Evolutionary conservation across 2,329 filamentous ascomycete genomes (phyloP), one percentile per base, ranked within the genome.

Genomic region (Colletotrichum chrysophilum): DNA sequence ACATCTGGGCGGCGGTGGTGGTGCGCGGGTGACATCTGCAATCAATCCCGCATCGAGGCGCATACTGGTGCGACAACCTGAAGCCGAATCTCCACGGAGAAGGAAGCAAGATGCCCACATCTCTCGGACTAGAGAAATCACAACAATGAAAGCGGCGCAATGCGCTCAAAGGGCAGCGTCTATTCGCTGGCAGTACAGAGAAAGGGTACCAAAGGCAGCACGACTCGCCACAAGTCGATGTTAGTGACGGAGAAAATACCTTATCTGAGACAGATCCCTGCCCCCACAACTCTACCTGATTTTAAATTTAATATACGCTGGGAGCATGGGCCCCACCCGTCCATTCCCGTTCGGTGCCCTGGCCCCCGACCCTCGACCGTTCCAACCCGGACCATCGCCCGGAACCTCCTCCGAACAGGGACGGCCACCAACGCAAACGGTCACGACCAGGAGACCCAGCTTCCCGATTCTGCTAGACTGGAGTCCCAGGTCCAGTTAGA

Each of bases 211-310:
- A 62, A 16, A n/a, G 18, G 34, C 18, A 62, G 32, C n/a, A n/a
- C 48, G 52, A 16, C 28, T 62, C 28, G 26, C n/a, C 58, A 52
- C 28, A n/a, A 24, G 9, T 73, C 36, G 13, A 64, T 62, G 61
- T 43, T 38, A 55, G 16, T 55, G 43, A 70, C 66, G 58, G 66
- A 70, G 66, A 71, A 52, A 71, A 74, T 66, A 71, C 67, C 52
- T 61, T 71, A 74, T 71, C 52, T 55, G 67, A 74, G 67, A 71
- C 72, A 52, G 13, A 62, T 60, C 61, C 34, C 16, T 24, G 28
- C 21, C 61, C 61, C 67, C 68, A 43, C 24, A 71, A 38, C 72
- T 71, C 72, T 74, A 66, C 72, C 72, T 71, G 71, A 74, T 66
- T 61, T 61, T 61, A 60, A 43, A 61, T 71, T 36, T 61, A 71